A percentile compares a stretch with the other conserved stretches of the same genome.
phyloP scores from a whole-genome alignment of 2,329 filamentous ascomycete genomes.

The Verticillium klebahnii region DNA sequence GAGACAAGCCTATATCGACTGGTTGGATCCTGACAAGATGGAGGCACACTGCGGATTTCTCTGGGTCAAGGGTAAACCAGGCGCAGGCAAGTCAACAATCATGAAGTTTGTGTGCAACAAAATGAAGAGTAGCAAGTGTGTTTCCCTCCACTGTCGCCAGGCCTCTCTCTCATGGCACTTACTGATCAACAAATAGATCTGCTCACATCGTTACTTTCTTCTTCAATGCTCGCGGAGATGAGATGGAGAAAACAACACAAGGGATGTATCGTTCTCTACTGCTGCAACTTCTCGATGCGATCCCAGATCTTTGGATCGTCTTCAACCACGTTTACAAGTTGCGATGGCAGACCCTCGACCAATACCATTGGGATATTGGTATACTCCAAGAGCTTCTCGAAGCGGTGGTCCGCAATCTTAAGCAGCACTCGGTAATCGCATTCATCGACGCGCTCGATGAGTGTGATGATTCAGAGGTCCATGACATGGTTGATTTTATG shows the following conservation, averaged over 20 bases:
- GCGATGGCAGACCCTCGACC: neutral
- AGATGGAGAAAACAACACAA: conserved; percentile 35
- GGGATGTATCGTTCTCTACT: conserved; percentile 50
- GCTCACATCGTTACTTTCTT: conserved; percentile 31
- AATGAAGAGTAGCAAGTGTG: neutral
- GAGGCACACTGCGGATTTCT: conserved; percentile 32
- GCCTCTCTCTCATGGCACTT: no score
- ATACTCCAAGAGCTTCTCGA: neutral
- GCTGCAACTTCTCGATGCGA: conserved; percentile 34
- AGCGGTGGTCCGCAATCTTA: conserved; percentile 1
- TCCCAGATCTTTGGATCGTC: conserved; percentile 21
- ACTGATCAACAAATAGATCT: no score
- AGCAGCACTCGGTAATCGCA: conserved; percentile 8
- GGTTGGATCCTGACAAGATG: conserved; percentile 22
- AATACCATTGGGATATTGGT: neutral
- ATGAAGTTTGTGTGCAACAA: conserved; percentile 32
- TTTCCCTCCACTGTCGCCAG: neutral
- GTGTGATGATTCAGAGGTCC: conserved; percentile 3
- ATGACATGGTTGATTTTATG: conserved; percentile 3
- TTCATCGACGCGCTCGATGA: conserved; percentile 16
- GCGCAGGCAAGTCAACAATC: conserved; percentile 39
- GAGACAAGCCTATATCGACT: conserved; percentile 25
- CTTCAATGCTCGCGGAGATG: conserved; percentile 40
- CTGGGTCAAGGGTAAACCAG: conserved; percentile 43
- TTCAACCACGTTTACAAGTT: neutral